phyloP scores from a whole-genome alignment of 2,329 filamentous ascomycete genomes.

The Paraphoma chrysanthemicola region DNA sequence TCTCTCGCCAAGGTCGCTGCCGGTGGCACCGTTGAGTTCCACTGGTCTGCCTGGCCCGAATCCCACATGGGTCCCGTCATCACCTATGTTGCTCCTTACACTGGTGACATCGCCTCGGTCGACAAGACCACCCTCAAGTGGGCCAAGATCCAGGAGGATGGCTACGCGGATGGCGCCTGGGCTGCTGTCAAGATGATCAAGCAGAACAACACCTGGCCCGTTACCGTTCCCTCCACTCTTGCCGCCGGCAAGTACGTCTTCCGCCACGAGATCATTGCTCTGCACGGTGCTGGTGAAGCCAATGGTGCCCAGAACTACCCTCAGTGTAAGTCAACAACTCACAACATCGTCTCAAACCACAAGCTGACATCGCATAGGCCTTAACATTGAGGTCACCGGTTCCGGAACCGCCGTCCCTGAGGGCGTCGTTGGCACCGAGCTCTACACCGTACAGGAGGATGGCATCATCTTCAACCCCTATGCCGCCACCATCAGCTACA shows the following conservation, averaged over 20 bases:
- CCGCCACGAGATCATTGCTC: constrained; percentile 62
- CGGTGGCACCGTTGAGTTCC: constrained; percentile 61
- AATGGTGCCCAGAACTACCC: constrained; percentile 63
- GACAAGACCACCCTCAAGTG: constrained; percentile 46
- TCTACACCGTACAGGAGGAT: constrained; percentile 52
- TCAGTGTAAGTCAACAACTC: constrained; percentile 41
- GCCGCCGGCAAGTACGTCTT: constrained; percentile 61
- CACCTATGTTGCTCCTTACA: constrained; percentile 48
- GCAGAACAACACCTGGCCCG: constrained; percentile 58
- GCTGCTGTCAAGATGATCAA: constrained; percentile 47
- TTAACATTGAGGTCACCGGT: constrained; percentile 60
- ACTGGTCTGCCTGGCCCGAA: constrained; percentile 57
- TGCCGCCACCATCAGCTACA: constrained; percentile 42
- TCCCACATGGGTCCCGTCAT: constrained; percentile 49
- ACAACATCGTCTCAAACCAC: no score
- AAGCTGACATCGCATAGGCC: constrained; percentile 2
- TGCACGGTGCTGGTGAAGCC: constrained; percentile 52
- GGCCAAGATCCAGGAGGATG: constrained; percentile 47
- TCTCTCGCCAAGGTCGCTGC: constrained; percentile 64
- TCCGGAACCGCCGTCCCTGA: constrained; percentile 51
- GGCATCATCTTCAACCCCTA: constrained; percentile 56
- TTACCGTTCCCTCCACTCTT: constrained; percentile 55
- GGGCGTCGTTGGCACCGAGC: constrained; percentile 59
- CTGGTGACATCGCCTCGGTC: constrained; percentile 37
- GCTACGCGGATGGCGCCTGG: constrained; percentile 43